These are phyloP conservation scores for Rhodosporidiobolus sp. DNA, from an alignment of 768 basidiomycete genomes.

Conservation along the genomic window DNA sequence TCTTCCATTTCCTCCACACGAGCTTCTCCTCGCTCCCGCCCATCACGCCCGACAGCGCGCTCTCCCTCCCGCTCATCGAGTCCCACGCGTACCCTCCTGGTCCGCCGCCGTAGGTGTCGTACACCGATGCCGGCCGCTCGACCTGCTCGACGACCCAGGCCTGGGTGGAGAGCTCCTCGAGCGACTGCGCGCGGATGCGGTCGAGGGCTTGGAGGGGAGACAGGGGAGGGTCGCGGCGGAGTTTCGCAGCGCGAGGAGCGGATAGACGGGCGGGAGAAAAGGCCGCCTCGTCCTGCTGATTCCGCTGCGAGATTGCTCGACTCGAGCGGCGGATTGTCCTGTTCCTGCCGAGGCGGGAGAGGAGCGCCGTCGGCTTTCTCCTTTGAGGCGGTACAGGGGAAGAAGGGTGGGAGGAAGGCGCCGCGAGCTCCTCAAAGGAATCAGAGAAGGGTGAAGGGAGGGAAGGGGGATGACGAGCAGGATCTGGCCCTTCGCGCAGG, in stretches of 20 bases:
- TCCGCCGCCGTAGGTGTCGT: not conserved
- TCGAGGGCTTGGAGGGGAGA: not conserved
- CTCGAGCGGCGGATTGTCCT: too few relatives aligned
- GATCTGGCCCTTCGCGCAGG: not conserved
- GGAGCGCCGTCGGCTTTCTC: too few relatives aligned
- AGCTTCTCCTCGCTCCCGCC: not conserved
- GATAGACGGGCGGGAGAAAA: too few relatives aligned
- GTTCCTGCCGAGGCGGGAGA: too few relatives aligned
- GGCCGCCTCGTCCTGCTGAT: too few relatives aligned
- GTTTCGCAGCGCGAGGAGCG: too few relatives aligned
- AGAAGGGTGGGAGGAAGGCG: too few relatives aligned
- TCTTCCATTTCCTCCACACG: conserved; percentile 15
- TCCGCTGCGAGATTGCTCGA: too few relatives aligned
- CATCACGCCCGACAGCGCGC: not conserved
- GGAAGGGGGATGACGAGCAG: not conserved
- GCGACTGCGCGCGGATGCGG: not conserved
- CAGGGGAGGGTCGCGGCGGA: not conserved
- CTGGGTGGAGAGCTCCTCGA: not conserved
- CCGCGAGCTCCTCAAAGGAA: too few relatives aligned
- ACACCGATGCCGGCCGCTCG: not conserved
- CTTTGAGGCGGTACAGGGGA: too few relatives aligned
- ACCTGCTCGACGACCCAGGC: not conserved
- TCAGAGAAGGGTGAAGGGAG: too few relatives aligned
- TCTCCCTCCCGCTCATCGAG: not conserved
- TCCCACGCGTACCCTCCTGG: not conserved